Percentiles rank a stretch among this genome's conserved stretches.
phyloP scores from a whole-genome alignment of 2,329 filamentous ascomycete species.

The Pseudogymnoascus sp. region DNA sequence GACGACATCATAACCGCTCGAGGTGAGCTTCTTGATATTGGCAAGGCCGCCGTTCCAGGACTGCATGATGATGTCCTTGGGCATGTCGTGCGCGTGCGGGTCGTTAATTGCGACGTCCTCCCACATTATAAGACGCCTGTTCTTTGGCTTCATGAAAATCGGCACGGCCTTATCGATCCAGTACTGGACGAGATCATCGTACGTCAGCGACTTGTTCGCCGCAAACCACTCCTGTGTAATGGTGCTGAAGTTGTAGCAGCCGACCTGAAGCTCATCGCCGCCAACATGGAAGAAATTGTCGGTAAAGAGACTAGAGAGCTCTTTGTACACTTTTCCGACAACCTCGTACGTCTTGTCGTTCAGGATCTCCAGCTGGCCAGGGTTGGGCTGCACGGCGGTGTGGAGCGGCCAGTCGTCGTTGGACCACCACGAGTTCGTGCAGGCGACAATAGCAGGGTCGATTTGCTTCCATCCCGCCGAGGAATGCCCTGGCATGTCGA shows the following conservation, averaged over 20 bases:
- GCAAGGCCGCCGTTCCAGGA: conserved; percentile 59
- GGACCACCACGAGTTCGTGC: conserved; percentile 50
- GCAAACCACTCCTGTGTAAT: conserved; percentile 53
- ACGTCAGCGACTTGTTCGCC: conserved; percentile 60
- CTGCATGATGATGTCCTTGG: conserved; percentile 65
- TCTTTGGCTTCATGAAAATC: conserved; percentile 51
- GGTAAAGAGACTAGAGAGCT: conserved; percentile 60
- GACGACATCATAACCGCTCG: conserved; percentile 59
- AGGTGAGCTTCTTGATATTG: conserved; percentile 51
- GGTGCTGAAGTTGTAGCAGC: conserved; percentile 49
- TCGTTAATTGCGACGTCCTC: conserved; percentile 71
- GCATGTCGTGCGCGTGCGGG: conserved; percentile 42
- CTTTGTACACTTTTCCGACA: conserved; percentile 48
- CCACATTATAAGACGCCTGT: conserved; percentile 62
- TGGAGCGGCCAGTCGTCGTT: conserved; percentile 53
- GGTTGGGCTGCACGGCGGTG: conserved; percentile 51
- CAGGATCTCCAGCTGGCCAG: conserved; percentile 56
- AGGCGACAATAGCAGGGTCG: conserved; percentile 56
- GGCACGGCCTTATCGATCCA: conserved; percentile 56
- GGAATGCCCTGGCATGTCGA: conserved; percentile 73
- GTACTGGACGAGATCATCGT: conserved; percentile 59
- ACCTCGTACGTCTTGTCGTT: conserved; percentile 60
- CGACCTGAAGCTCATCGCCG: conserved; percentile 61
- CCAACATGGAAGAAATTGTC: conserved; percentile 78
- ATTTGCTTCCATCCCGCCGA: conserved; percentile 50